Conservation (phyloP, 148 eudicot genomes). For the Rhododendron williamsianum region DNA sequence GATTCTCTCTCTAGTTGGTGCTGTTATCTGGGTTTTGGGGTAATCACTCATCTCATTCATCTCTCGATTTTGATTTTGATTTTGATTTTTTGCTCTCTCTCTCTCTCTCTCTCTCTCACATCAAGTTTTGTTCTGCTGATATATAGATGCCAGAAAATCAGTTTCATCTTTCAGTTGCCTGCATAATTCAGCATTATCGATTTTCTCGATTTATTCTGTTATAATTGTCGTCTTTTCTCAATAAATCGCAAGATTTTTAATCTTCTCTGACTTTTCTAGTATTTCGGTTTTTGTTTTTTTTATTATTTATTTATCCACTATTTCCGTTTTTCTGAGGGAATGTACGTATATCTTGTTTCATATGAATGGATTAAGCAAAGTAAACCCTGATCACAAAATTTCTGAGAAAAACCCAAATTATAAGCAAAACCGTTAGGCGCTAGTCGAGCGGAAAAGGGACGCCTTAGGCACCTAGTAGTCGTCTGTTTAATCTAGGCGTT, state of each 20-base stretch:
- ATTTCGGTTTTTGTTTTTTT: no score
- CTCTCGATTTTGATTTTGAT: neutral
- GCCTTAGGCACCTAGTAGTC: no score
- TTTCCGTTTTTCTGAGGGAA: neutral
- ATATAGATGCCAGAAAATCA: neutral
- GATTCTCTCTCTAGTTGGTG: constrained; percentile 33
- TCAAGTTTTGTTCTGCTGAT: neutral
- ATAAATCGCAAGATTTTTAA: neutral
- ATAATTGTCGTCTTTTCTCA: neutral
- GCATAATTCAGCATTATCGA: neutral
- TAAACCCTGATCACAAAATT: neutral
- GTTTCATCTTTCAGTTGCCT: neutral
- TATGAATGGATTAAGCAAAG: neutral
- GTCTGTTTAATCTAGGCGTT: no score
- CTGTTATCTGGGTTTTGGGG: constrained; percentile 46
- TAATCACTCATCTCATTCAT: neutral
- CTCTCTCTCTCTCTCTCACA: neutral
- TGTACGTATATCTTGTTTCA: neutral
- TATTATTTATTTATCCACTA: neutral
- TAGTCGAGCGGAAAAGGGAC: no score
- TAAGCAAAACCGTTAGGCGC: neutral
- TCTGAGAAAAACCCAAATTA: neutral
- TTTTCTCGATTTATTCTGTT: neutral
- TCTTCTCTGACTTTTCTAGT: neutral
- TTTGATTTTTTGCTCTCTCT: neutral